A percentile compares a stretch with the other conserved stretches of the same genome.
These are phyloP conservation scores for Mortierella sp. DNA, from an alignment of 371 early-diverging fungal species.

Conservation along the genomic window DNA sequence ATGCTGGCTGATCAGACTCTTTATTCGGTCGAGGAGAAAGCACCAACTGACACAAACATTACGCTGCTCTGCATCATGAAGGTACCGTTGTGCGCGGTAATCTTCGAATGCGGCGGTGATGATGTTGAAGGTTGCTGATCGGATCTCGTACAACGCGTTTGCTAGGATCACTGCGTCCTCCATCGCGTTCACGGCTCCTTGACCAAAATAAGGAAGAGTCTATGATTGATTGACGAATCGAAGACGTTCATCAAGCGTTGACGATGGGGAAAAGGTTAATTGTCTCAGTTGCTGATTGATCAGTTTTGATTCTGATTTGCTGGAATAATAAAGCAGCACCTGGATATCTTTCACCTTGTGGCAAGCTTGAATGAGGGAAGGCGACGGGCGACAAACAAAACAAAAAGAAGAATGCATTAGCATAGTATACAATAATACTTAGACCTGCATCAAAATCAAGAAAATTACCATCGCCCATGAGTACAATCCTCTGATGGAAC, in stretches of 20 bases:
- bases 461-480: slow-evolving; percentile 33
- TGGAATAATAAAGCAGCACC: no score
- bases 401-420: neutral
- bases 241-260: no score
- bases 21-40: no score
- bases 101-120: slow-evolving; percentile 16
- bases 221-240: no score
- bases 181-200: slow-evolving; percentile 34
- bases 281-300: neutral
- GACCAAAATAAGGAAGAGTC: neutral
- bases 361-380: neutral
- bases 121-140: neutral
- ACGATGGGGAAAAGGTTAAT: neutral
- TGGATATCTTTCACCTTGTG: neutral
- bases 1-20: no score
- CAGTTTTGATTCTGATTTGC: no score
- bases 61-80: neutral
- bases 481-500: slow-evolving; percentile 21
- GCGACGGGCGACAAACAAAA: no score
- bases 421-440: no score
- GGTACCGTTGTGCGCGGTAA: slow-evolving; percentile 21
- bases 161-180: slow-evolving; percentile 29
- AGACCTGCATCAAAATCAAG: neutral
- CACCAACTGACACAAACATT: no score
- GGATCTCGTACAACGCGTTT: slow-evolving; percentile 30